Evolutionary conservation across 345 rosid species (phyloP).

Genomic region (Dipteronia sinensis): DNA sequence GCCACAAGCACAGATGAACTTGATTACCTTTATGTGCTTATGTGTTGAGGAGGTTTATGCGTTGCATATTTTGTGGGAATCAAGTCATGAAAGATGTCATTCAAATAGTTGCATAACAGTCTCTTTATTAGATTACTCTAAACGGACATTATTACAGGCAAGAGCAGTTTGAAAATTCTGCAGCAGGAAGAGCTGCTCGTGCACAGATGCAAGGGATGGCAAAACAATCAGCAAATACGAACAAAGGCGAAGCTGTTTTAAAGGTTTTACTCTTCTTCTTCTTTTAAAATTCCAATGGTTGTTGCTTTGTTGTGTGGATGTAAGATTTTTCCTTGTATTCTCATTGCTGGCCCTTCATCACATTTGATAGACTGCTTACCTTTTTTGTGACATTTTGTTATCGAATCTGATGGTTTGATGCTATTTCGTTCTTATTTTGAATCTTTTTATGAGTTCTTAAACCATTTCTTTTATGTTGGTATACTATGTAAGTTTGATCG

Average conservation of each 20-base stretch:
- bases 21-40: background rate
- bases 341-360: background rate
- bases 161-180: constrained; percentile 82
- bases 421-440: background rate
- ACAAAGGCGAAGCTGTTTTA: constrained; percentile 82
- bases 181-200: constrained; percentile 90
- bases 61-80: background rate
- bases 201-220: constrained; percentile 76
- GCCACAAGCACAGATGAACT: background rate
- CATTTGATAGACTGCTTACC: background rate
- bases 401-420: background rate
- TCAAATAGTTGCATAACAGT: background rate
- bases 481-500: constrained; percentile 11
- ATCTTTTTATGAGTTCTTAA: background rate
- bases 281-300: background rate
- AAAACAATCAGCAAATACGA: constrained; percentile 68
- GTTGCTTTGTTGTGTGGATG: background rate
- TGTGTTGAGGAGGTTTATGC: background rate
- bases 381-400: background rate
- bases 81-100: constrained; percentile 6
- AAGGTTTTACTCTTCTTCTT: constrained; percentile 47
- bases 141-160: constrained; percentile 50
- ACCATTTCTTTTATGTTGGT: constrained; percentile 14
- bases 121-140: background rate
- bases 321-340: background rate